These are phyloP conservation scores for Sphagnurus paluster DNA, from an alignment of 1,284 basidiomycete genomes.

Conservation along the genomic window DNA sequence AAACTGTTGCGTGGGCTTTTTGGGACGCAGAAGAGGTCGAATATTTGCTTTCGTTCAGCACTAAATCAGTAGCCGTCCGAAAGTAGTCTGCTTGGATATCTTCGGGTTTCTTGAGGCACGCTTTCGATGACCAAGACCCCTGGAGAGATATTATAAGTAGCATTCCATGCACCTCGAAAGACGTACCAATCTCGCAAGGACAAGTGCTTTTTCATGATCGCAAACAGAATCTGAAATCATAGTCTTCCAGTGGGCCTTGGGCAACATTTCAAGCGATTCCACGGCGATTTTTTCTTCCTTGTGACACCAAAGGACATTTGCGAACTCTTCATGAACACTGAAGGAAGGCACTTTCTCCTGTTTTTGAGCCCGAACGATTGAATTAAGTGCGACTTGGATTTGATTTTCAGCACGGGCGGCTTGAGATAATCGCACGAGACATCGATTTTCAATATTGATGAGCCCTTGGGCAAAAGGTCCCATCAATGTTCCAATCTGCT, in stretches of 20 bases:
- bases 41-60: constrained; percentile 28
- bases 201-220: constrained; percentile 38
- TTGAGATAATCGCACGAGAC: constrained; percentile 72
- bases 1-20: constrained; percentile 62
- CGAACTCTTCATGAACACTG: constrained; percentile 78
- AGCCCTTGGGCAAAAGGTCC: constrained; percentile 57
- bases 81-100: constrained; percentile 77
- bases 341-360: constrained; percentile 52
- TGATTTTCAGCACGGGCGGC: constrained; percentile 74
- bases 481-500: constrained; percentile 70
- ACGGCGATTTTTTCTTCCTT: constrained; percentile 86
- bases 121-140: constrained; percentile 90
- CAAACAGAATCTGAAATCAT: constrained; percentile 17
- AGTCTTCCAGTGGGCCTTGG: constrained; percentile 12
- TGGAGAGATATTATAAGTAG: constrained; percentile 33
- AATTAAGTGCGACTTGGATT: constrained; percentile 84
- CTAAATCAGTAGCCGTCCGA: constrained; percentile 52
- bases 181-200: constrained; percentile 64
- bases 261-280: constrained; percentile 59
- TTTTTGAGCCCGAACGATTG: constrained; percentile 73
- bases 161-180: too few relatives aligned
- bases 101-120: constrained; percentile 81
- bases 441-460: constrained; percentile 64
- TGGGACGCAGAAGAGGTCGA: constrained; percentile 17
- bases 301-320: constrained; percentile 88